Evolutionary conservation across 2,329 filamentous ascomycete genomes (phyloP).

Genomic region (Parascedosporium putredinis): DNA sequence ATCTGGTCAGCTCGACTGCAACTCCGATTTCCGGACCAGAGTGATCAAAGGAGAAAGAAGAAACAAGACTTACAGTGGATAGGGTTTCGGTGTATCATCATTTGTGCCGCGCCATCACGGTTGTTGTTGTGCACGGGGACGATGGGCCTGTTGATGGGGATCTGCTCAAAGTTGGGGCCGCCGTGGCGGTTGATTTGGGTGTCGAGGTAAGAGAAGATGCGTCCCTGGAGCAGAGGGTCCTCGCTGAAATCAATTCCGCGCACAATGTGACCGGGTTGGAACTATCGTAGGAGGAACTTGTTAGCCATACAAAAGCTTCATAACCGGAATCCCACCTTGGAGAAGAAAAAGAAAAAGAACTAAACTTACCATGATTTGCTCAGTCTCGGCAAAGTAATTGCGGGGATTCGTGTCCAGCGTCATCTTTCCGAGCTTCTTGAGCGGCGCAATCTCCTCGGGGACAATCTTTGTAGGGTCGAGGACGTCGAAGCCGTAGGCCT

Average conservation of each 20-base stretch:
- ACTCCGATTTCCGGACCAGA: neutral
- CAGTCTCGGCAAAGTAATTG: conserved; percentile 73
- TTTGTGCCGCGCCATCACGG: conserved; percentile 62
- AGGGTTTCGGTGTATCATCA: conserved; percentile 42
- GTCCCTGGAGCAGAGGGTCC: conserved; percentile 63
- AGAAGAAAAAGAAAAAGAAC: neutral
- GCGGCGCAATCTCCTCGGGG: conserved; percentile 67
- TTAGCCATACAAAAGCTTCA: neutral
- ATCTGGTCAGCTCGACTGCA: neutral
- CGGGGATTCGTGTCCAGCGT: conserved; percentile 72
- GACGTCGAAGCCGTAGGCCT: conserved; percentile 78
- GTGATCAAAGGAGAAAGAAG: too few relatives aligned
- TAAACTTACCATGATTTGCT: conserved; percentile 52
- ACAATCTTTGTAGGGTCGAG: conserved; percentile 79
- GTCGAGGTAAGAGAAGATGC: conserved; percentile 59
- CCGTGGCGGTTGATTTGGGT: conserved; percentile 56
- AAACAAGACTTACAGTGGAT: conserved; percentile 5
- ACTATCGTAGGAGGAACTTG: conserved; percentile 22
- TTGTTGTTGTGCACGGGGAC: conserved; percentile 69
- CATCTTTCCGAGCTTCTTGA: conserved; percentile 68
- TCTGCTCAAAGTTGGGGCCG: conserved; percentile 64
- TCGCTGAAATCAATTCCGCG: conserved; percentile 69
- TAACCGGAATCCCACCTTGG: neutral
- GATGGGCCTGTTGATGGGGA: conserved; percentile 67
- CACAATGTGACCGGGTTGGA: conserved; percentile 71